phyloP scores from a whole-genome alignment of 192 early-diverging fungal species.

The Spizellomyces punctatus region DNA sequence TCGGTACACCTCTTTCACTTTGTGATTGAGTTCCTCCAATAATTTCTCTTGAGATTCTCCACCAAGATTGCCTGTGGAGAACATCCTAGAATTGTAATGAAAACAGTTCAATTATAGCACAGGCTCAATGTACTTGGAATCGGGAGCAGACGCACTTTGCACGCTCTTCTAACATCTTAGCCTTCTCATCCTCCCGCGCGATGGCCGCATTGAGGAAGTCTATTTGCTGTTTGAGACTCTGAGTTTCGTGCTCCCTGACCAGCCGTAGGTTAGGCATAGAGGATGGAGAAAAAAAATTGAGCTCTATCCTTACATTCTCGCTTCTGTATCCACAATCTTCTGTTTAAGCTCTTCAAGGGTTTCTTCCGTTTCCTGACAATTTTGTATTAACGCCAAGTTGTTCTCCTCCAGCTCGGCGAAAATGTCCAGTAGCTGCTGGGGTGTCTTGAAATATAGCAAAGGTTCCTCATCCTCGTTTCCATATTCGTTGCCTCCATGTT shows the following conservation, averaged over 20 bases:
- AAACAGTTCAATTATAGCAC: not conserved
- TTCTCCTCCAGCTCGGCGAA: slow-evolving; percentile 66
- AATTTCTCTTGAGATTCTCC: slow-evolving; percentile 61
- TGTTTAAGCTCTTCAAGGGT: slow-evolving; percentile 57
- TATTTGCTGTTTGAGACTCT: slow-evolving; percentile 57
- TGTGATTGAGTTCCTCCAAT: slow-evolving; percentile 56
- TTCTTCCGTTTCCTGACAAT: slow-evolving; percentile 65
- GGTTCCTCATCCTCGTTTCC: slow-evolving; percentile 37
- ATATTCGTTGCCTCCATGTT: not conserved
- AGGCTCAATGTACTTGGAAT: not conserved
- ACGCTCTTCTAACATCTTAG: slow-evolving; percentile 54
- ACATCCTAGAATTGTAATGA: slow-evolving; percentile 35
- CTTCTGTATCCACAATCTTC: slow-evolving; percentile 56
- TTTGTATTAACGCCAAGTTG: slow-evolving; percentile 62
- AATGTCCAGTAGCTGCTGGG: slow-evolving; percentile 59
- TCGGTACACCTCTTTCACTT: slow-evolving; percentile 63
- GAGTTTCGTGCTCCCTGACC: slow-evolving; percentile 54
- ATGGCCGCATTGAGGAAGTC: slow-evolving; percentile 58
- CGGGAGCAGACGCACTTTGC: slow-evolving; percentile 36
- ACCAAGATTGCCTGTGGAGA: slow-evolving; percentile 43
- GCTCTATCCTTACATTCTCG: slow-evolving; percentile 42
- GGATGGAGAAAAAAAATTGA: not conserved
- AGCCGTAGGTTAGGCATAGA: not conserved
- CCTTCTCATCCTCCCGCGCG: slow-evolving; percentile 59
- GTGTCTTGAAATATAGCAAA: slow-evolving; percentile 51